Base-by-base conservation (phyloP, 108 stramenopile genomes). In the Conticribra weissflogii region DNA sequence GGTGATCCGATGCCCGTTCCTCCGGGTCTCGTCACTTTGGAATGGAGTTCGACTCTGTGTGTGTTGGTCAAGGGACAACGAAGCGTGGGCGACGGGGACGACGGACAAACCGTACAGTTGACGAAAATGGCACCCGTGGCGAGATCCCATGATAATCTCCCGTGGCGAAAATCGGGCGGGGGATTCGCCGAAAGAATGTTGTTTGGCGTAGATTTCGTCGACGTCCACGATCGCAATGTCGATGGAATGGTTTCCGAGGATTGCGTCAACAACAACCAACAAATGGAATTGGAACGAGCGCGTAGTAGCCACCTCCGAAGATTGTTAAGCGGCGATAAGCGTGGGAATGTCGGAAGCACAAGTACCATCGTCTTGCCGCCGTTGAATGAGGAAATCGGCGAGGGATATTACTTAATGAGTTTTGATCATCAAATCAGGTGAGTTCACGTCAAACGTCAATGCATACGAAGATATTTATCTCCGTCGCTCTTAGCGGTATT, bases 121-220 rank as follows among this genome's bases (percentile, higher is more conserved):
- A 50, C 74, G 3, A 36, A 75, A 1, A 44, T 81, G 30, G 67
- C 64, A 18, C 82, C 82, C 3, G 73, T 81, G 5, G 82, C 74
- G 28, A 66, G 79, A 2, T 80, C 79, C 17, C 81, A 74, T 45
- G 76, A 81, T 49, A 76, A 76, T 16, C 29, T 67, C 34, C 61
- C 59, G 16, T 84, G 83, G 83, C 78, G 81, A 68, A 69, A 45
- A 29, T 64, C 74, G 14, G 63, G 71, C 2, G 80, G 80, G 27
- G 80, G 61, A 47, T 78, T 78, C 66, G 77, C 77, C 3, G 50
- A 48, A 25, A 25, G 47, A n/a, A 45, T 80, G 36, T 47, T 78
- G 3, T 64, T 55, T 12, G 70, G 62, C 7, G 23, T 57, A 60
- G 63, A 60, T 1, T 67, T 78, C 25, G 69, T n/a, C n/a, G n/a